A percentile compares a stretch with the other conserved stretches of the same genome.
These are phyloP conservation scores for Amylostereum areolatum DNA, from an alignment of 1,284 basidiomycete genomes.

Conservation along the genomic window DNA sequence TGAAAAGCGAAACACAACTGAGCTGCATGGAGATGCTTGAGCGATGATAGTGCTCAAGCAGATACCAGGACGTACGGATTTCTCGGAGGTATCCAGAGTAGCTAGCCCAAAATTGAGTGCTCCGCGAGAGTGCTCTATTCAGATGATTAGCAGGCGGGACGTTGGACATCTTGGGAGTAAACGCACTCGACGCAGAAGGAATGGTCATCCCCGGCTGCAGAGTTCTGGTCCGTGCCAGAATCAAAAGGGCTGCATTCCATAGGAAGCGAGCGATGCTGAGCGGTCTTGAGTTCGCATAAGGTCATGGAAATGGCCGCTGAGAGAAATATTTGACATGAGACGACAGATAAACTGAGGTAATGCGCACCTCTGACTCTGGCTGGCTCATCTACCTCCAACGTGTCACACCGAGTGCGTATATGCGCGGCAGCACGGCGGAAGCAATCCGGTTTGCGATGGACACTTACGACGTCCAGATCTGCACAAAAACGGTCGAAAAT, in stretches of 20 bases:
- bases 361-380: slow-evolving; percentile 46
- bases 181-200: slow-evolving; percentile 53
- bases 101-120: slow-evolving; percentile 77
- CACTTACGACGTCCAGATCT: slow-evolving; percentile 16
- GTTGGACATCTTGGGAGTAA: neutral
- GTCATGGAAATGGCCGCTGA: slow-evolving; percentile 73
- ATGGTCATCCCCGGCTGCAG: slow-evolving; percentile 19
- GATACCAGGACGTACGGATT: slow-evolving; percentile 44
- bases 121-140: slow-evolving; percentile 63
- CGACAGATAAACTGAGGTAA: slow-evolving; percentile 4
- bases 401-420: slow-evolving; percentile 45
- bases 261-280: slow-evolving; percentile 56
- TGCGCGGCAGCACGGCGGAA: slow-evolving; percentile 46
- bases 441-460: slow-evolving; percentile 48
- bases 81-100: slow-evolving; percentile 77
- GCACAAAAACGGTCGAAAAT: neutral
- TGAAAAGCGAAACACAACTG: slow-evolving; percentile 71
- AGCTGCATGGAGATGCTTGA: slow-evolving; percentile 32
- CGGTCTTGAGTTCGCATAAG: slow-evolving; percentile 68
- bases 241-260: slow-evolving; percentile 53
- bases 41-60: neutral
- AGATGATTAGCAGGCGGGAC: slow-evolving; percentile 1
- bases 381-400: slow-evolving; percentile 53
- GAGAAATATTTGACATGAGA: slow-evolving; percentile 12
- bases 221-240: slow-evolving; percentile 2